Conservation (phyloP, 805 yeast genomes). For the Lipomyces kockii region DNA sequence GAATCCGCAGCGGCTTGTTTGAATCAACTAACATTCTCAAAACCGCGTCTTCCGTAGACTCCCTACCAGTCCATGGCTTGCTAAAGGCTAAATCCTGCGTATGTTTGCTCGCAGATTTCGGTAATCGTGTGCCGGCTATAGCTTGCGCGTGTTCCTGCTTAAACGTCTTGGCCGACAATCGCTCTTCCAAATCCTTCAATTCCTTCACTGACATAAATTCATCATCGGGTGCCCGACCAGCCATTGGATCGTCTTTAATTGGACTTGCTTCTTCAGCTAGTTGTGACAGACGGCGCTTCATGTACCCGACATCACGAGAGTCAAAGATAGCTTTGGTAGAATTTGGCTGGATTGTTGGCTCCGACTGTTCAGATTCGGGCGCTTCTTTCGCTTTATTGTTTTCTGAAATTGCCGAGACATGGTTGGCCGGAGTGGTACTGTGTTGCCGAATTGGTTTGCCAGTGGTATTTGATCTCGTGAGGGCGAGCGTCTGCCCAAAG, state of each 20-base stretch:
- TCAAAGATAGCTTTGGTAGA: conserved; percentile 3
- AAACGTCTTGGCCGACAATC: conserved; percentile 46
- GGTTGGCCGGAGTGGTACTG: not conserved
- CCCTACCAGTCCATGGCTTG: conserved; percentile 65
- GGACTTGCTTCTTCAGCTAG: conserved; percentile 52
- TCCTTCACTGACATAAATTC: conserved; percentile 15
- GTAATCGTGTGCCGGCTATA: conserved; percentile 51
- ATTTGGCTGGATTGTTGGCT: not conserved
- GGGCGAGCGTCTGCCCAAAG: not conserved
- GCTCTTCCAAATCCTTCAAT: conserved; percentile 21
- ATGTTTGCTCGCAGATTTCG: conserved; percentile 52
- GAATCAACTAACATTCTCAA: conserved; percentile 62
- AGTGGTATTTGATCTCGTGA: not conserved
- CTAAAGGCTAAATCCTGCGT: conserved; percentile 56
- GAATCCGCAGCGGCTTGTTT: conserved; percentile 48
- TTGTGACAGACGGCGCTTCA: conserved; percentile 49
- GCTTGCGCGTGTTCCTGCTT: conserved; percentile 49
- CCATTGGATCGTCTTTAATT: conserved; percentile 44
- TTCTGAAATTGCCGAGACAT: not conserved
- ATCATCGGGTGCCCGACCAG: not conserved
- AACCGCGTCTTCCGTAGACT: conserved; percentile 52
- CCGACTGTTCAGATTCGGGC: not conserved
- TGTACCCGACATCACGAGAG: conserved; percentile 36
- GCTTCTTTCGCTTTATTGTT: not conserved
- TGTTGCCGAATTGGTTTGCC: not conserved